Evolutionary conservation across 192 early-diverging fungal genomes (phyloP).

Genomic region (Martensiomyces pterosporus): DNA sequence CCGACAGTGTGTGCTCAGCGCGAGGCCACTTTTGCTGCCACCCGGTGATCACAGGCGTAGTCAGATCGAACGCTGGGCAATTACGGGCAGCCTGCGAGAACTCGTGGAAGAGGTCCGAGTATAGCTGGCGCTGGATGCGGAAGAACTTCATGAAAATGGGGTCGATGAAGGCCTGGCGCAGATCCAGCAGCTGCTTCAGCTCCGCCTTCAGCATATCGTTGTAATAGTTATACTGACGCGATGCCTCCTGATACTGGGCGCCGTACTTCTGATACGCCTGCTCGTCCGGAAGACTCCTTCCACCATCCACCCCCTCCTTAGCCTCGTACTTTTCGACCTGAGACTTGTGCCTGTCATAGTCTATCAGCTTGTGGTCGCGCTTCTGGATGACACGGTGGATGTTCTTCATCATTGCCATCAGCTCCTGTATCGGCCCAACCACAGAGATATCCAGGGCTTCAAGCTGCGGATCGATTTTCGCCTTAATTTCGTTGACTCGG

Average conservation of each 20-base stretch:
- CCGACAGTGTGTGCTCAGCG: constrained; percentile 18
- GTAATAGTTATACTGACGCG: constrained; percentile 76
- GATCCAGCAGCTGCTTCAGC: constrained; percentile 73
- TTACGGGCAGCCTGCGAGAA: constrained; percentile 53
- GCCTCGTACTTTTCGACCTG: constrained; percentile 70
- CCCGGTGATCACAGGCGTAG: constrained; percentile 30
- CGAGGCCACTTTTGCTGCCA: constrained; percentile 39
- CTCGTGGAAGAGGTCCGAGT: constrained; percentile 60
- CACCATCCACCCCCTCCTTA: constrained; percentile 56
- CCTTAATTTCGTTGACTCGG: constrained; percentile 41
- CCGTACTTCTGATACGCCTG: constrained; percentile 66
- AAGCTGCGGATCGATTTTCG: constrained; percentile 62
- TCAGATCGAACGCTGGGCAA: constrained; percentile 56
- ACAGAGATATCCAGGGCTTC: constrained; percentile 71
- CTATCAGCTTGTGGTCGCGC: constrained; percentile 85
- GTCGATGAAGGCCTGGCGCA: constrained; percentile 75
- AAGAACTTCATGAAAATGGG: constrained; percentile 85
- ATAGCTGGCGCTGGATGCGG: constrained; percentile 76
- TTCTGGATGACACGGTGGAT: constrained; percentile 85
- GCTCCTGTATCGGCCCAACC: constrained; percentile 73
- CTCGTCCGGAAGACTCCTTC: constrained; percentile 56
- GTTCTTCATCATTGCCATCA: constrained; percentile 67
- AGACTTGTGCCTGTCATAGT: constrained; percentile 82
- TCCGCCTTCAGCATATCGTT: constrained; percentile 78
- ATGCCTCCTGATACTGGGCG: constrained; percentile 71